phyloP scores from a whole-genome alignment of 306 rosid species.

The Trifolium fragiferum region DNA sequence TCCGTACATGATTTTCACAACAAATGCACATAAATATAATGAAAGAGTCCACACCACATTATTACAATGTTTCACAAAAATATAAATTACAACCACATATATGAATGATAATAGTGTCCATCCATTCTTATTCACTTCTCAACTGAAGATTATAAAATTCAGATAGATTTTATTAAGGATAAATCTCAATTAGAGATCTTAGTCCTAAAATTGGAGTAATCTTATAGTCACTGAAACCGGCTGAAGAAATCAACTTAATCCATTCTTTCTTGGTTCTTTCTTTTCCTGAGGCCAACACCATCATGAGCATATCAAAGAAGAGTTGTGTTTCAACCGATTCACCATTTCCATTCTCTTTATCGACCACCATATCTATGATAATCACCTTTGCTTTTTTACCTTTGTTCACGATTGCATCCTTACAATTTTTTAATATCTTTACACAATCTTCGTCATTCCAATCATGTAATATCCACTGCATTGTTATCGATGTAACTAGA shows the following conservation, averaged over 20 bases:
- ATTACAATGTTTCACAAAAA: neutral
- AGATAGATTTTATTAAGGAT: constrained; percentile 8
- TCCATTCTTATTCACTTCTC: neutral
- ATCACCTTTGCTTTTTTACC: constrained; percentile 31
- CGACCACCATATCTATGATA: constrained; percentile 36
- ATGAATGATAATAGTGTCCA: neutral
- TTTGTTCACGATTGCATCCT: constrained; percentile 7
- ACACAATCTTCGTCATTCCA: constrained; percentile 38
- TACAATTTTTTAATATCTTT: constrained; percentile 31
- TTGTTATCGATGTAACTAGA: neutral
- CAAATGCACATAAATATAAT: too few relatives aligned
- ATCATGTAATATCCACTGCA: constrained; percentile 39
- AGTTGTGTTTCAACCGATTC: constrained; percentile 20
- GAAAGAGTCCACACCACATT: too few relatives aligned
- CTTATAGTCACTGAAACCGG: constrained; percentile 23
- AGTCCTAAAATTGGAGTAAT: constrained; percentile 26
- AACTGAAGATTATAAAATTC: neutral
- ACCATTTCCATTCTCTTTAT: neutral
- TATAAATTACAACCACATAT: neutral
- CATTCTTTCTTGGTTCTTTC: constrained; percentile 39
- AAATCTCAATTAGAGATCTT: constrained; percentile 27
- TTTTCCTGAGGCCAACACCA: constrained; percentile 13
- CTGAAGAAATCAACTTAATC: constrained; percentile 28
- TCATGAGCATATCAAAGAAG: constrained; percentile 42
- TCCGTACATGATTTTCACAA: neutral